Base-by-base conservation (phyloP, 257 asterid genomes). In the Solanum lignicaule region DNA sequence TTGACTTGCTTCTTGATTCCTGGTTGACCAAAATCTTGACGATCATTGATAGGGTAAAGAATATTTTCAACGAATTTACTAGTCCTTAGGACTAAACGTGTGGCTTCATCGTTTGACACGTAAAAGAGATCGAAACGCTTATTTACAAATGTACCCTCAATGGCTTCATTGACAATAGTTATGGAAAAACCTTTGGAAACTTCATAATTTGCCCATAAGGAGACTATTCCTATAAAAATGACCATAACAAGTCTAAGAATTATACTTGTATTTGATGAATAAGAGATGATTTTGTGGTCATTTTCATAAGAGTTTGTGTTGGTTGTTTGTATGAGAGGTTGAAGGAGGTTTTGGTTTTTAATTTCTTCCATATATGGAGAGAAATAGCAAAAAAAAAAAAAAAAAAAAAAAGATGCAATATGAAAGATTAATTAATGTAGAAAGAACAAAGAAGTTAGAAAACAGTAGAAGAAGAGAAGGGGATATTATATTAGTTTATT, bases 161-260 rank as follows among this genome's bases (percentile, higher is more conserved):
- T 31, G 23, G 94, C 87, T 14, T 92, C 95, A 55, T 93, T 94
- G 89, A 92, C 39, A 39, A 93, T 68, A 13, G 95, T 88, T 60
- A 96, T 89, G 79, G 93, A 58, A n/a, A 91, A 92, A 18, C 98
- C 98, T 87, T 92, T 96, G 86, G 95, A 93, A 20, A 98, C 95
- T 90, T 96, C 99, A n/a, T 89, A 90, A 82, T 90, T 93, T 38
- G 98, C 98, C 94, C 95, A 96, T 20, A 93, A 11, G 69, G 98
- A 93, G 84, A 95, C 29, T 55, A 89, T 2, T 88, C 90, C 95
- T 9, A 93, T 43, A 78, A 89, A 69, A 43, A 87, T 36, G 36
- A 96, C 69, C 31, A 96, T 27, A 69, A 83, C 21, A 6, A 95
- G 81, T 39, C 98, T 93, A 87, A 88, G 73, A 65, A 90, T 9